Conservation (phyloP, 495 filamentous ascomycete genomes). For the Amorphotheca resinae region DNA sequence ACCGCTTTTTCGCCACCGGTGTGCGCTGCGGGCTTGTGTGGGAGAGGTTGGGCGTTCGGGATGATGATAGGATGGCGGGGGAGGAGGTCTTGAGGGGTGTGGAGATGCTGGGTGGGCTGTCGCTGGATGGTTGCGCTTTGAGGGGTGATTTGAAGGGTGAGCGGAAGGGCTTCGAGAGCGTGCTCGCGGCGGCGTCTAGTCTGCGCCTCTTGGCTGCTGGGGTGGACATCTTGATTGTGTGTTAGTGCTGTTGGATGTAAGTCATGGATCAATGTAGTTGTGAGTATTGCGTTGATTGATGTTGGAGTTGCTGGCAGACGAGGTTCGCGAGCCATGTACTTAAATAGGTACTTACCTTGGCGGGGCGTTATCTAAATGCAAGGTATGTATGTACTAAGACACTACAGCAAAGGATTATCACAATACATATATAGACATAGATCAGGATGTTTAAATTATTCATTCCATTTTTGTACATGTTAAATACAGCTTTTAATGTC, state of each 20-base stretch:
- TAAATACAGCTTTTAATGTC: slow-evolving; percentile 41
- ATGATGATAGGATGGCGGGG: background rate
- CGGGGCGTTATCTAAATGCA: no score
- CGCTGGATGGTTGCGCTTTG: slow-evolving; percentile 19
- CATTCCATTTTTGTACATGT: slow-evolving; percentile 12
- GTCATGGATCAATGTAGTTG: slow-evolving; percentile 8
- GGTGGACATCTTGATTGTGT: slow-evolving; percentile 16
- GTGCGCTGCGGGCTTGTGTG: background rate
- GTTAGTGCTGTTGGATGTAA: slow-evolving; percentile 15
- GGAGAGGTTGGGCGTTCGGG: background rate
- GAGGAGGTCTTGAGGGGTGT: slow-evolving; percentile 13
- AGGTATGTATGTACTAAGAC: no score
- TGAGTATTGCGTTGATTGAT: slow-evolving; percentile 12
- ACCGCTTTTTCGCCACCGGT: slow-evolving; percentile 6
- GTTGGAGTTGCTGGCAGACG: slow-evolving; percentile 4
- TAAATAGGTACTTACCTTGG: no score
- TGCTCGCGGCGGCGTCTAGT: slow-evolving; percentile 33
- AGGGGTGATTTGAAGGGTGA: slow-evolving; percentile 61
- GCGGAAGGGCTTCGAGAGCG: slow-evolving; percentile 55
- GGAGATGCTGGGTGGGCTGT: background rate
- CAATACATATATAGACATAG: no score
- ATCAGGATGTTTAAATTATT: no score
- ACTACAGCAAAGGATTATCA: no score
- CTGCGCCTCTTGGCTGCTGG: slow-evolving; percentile 42
- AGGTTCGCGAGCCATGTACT: slow-evolving; percentile 4